Base-by-base conservation (phyloP, 495 filamentous ascomycete species). In the Lophiostoma macrostomum region DNA sequence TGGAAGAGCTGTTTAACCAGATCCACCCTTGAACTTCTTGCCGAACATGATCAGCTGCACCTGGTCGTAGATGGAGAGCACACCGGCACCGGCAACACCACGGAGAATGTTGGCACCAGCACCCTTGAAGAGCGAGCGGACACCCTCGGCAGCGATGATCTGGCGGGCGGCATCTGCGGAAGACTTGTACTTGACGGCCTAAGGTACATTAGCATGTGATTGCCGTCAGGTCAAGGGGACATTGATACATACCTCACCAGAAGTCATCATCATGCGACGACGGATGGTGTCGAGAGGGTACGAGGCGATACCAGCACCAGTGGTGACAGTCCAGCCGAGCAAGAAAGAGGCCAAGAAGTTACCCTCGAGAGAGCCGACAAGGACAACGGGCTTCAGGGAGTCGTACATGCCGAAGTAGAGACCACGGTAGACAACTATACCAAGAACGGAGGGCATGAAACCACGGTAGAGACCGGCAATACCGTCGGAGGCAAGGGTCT, bases 381-480 rank as follows among this genome's bases (percentile, higher is more conserved):
- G 88, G 76, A 96, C 72, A 74, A 96, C 88, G 64, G 93, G 93
- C 89, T 98, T 98, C 82, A 98, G 85, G 64, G 93, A 98, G 78
- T 97, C 93, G 90, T 98, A 97, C 87, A 98, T 87, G 71, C 93
- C 93, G 86, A 98, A 98, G 89, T 98, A 98, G 63, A 98, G 90
- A 95, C 93, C 93, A 88, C 93, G 94, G 87, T 98, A 98, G 75
- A 98, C 94, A 72, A 97, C 75, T 73, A 98, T 98, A 82, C 93
- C 93, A 74, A 84, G 80, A 69, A 98, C 93, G 65, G 94, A 98
- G 72, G 94, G 94, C 80, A 88, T 88, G 87, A 98, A 98, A 81
- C 93, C 93, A 90, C 93, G 93, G 87, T 98, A 98, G 69, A 98
- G 89, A 91, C 94, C 93, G 70, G 84, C 84, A 75, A 98, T 80